These are phyloP conservation scores for Voacanga thouarsii DNA, from an alignment of 257 asterid genomes.

Conservation along the genomic window DNA sequence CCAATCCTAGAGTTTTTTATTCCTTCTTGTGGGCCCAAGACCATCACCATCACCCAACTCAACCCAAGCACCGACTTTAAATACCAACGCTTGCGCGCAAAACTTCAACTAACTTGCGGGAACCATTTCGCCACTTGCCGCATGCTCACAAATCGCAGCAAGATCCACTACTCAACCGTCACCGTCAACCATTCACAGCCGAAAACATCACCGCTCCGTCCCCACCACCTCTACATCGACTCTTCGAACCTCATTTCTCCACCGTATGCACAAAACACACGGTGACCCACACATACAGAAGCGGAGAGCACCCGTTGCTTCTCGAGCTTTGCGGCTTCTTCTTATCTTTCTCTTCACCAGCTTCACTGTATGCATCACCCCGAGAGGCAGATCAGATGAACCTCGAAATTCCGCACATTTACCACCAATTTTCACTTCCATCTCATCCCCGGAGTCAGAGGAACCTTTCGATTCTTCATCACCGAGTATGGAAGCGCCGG, in stretches of 20 bases:
- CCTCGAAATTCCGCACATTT: conserved; percentile 25
- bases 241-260: conserved; percentile 8
- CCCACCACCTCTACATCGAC: conserved; percentile 20
- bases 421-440: conserved; percentile 23
- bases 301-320: background rate
- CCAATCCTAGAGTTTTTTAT: no score
- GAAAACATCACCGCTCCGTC: background rate
- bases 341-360: background rate
- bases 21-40: background rate
- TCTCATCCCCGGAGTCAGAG: conserved; percentile 17
- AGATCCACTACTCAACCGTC: background rate
- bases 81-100: background rate
- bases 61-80: background rate
- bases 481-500: conserved; percentile 63
- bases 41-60: background rate
- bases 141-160: background rate
- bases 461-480: conserved; percentile 22
- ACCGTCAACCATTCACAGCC: background rate
- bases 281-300: background rate
- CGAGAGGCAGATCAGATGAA: conserved; percentile 38
- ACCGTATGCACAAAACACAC: background rate
- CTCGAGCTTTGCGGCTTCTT: background rate
- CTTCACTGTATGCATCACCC: background rate
- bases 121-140: background rate
- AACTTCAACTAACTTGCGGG: background rate